These are phyloP conservation scores for Colletotrichum kahawae DNA, from an alignment of 2,329 filamentous ascomycete species.

Conservation along the genomic window DNA sequence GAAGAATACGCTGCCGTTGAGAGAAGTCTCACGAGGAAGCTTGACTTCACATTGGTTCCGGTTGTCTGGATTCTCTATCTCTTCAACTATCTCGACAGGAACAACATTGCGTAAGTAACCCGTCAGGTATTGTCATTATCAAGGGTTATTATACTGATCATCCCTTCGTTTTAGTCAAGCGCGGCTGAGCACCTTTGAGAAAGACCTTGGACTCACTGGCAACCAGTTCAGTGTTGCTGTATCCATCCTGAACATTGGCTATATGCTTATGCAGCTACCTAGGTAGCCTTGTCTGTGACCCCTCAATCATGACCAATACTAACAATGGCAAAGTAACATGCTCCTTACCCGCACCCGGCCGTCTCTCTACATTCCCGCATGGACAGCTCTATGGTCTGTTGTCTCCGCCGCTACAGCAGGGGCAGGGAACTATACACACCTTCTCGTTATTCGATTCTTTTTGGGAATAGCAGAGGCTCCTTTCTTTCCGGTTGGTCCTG, in stretches of 20 bases:
- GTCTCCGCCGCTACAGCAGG: background rate
- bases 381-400: background rate
- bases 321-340: conserved; percentile 20
- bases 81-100: conserved; percentile 9
- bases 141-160: background rate
- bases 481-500: background rate
- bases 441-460: conserved; percentile 1
- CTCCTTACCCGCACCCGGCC: conserved; percentile 16
- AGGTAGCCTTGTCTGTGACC: background rate
- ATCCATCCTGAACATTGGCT: conserved; percentile 2
- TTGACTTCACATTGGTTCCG: conserved; percentile 26
- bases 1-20: background rate
- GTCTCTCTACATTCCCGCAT: conserved; percentile 21
- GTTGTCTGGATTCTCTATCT: conserved; percentile 10
- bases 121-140: background rate
- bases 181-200: background rate
- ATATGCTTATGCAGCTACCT: background rate
- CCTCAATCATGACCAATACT: background rate
- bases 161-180: background rate
- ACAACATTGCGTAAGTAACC: conserved; percentile 16
- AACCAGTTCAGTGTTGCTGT: conserved; percentile 2
- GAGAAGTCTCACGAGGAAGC: conserved; percentile 21
- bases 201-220: background rate
- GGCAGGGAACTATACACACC: background rate
- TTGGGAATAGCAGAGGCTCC: conserved; percentile 2